Percentiles rank a stretch among this genome's conserved stretches.
phyloP scores from a whole-genome alignment of 805 yeast genomes.

The Cyberlindnera subsufficiens region DNA sequence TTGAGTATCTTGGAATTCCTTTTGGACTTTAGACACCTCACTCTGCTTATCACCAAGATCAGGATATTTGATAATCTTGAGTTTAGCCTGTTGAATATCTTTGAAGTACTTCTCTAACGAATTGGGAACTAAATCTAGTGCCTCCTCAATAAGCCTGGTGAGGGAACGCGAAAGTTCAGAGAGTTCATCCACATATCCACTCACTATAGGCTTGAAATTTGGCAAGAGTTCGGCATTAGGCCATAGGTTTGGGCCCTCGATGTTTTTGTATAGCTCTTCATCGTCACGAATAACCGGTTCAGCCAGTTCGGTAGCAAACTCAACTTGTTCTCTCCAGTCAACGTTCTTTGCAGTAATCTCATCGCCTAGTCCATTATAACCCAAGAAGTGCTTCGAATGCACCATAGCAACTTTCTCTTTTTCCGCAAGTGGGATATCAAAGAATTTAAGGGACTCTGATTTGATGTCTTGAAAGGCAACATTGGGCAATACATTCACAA shows the following conservation, averaged over 20 bases:
- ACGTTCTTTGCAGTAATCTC: slow-evolving; percentile 39
- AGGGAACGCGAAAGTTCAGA: slow-evolving; percentile 36
- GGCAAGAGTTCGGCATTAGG: slow-evolving; percentile 32
- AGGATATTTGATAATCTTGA: slow-evolving; percentile 39
- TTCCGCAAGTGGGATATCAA: slow-evolving; percentile 32
- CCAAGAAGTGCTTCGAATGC: slow-evolving; percentile 38
- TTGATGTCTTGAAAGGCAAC: slow-evolving; percentile 23
- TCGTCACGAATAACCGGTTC: slow-evolving; percentile 21
- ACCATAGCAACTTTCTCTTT: slow-evolving; percentile 36
- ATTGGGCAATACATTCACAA: slow-evolving; percentile 39
- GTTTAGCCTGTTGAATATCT: slow-evolving; percentile 37
- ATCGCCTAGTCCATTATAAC: slow-evolving; percentile 40
- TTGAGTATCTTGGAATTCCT: slow-evolving; percentile 38
- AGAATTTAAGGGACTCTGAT: slow-evolving; percentile 29
- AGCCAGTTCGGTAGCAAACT: slow-evolving; percentile 45
- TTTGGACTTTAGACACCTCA: slow-evolving; percentile 28
- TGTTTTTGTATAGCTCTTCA: slow-evolving; percentile 33
- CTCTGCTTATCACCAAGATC: slow-evolving; percentile 20
- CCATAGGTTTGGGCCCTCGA: slow-evolving; percentile 45
- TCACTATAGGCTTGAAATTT: slow-evolving; percentile 25
- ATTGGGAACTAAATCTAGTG: slow-evolving; percentile 41
- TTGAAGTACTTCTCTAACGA: slow-evolving; percentile 45
- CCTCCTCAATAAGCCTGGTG: slow-evolving; percentile 45
- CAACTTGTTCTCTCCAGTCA: slow-evolving; percentile 48
- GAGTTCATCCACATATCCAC: slow-evolving; percentile 39